These are phyloP conservation scores for Umbelopsis ramanniana DNA, from an alignment of 192 early-diverging fungal species.

Conservation along the genomic window DNA sequence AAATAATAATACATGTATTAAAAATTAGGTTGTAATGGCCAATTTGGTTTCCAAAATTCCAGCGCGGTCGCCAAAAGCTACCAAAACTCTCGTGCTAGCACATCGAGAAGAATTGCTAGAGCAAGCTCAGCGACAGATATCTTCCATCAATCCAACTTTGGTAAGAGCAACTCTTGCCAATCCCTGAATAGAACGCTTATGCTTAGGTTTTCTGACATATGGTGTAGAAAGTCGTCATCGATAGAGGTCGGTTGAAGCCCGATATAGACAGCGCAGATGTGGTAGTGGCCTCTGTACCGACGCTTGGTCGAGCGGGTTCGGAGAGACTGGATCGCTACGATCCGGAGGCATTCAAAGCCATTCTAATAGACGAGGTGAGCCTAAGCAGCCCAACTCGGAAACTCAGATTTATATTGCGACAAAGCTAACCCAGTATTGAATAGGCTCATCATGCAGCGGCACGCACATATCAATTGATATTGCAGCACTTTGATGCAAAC, in stretches of 20 bases:
- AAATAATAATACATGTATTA: background rate
- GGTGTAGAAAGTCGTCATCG: slow-evolving; percentile 59
- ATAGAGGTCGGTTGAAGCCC: slow-evolving; percentile 66
- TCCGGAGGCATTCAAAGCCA: slow-evolving; percentile 79
- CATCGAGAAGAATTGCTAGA: slow-evolving; percentile 87
- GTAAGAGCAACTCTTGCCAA: slow-evolving; percentile 31
- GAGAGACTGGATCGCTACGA: slow-evolving; percentile 67
- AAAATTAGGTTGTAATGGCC: slow-evolving; percentile 73
- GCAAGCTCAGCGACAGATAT: slow-evolving; percentile 78
- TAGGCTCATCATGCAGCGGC: slow-evolving; percentile 92
- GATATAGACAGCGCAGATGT: slow-evolving; percentile 65
- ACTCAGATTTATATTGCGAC: too few species aligned
- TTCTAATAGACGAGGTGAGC: slow-evolving; percentile 83
- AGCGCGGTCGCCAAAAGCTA: slow-evolving; percentile 59
- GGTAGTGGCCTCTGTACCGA: slow-evolving; percentile 78
- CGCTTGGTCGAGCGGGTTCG: slow-evolving; percentile 60
- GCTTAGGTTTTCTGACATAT: background rate
- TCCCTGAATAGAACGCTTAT: background rate
- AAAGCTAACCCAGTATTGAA: background rate
- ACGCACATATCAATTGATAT: slow-evolving; percentile 69
- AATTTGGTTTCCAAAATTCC: slow-evolving; percentile 77
- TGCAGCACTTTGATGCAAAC: slow-evolving; percentile 69
- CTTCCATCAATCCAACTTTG: slow-evolving; percentile 58
- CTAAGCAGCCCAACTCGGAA: background rate
- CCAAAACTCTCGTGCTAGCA: slow-evolving; percentile 83